These are phyloP conservation scores for Aspergillus alliaceus DNA, from an alignment of 2,329 filamentous ascomycete species.

Conservation along the genomic window DNA sequence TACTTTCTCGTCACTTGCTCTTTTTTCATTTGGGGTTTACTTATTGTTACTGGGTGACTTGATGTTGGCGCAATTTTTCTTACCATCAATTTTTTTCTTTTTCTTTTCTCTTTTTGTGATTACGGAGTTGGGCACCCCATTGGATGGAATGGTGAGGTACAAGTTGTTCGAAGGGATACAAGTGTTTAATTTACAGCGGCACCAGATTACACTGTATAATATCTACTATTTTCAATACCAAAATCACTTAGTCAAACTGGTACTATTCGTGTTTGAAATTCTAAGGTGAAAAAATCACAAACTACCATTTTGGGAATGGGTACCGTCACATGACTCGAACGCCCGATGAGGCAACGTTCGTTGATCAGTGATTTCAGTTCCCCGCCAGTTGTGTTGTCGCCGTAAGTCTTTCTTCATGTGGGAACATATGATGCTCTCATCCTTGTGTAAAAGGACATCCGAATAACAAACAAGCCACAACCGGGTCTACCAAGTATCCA, in stretches of 20 bases:
- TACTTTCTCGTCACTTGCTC: not conserved
- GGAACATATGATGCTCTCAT: not conserved
- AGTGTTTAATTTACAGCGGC: not conserved
- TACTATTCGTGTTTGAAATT: not conserved
- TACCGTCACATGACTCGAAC: conserved; percentile 1
- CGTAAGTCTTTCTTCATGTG: not conserved
- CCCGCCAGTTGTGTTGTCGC: too few relatives aligned
- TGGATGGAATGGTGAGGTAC: not conserved
- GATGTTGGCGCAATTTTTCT: not conserved
- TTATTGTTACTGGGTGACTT: not conserved
- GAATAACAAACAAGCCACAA: not conserved
- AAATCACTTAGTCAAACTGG: not conserved
- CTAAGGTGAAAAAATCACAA: not conserved
- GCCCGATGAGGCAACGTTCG: conserved; percentile 1
- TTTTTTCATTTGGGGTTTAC: not conserved
- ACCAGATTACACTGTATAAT: not conserved
- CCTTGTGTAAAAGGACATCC: not conserved
- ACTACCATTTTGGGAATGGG: not conserved
- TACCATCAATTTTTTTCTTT: not conserved
- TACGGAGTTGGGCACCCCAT: not conserved
- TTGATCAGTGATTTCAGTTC: conserved; percentile 1
- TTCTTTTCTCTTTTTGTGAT: not conserved
- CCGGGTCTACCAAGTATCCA: not conserved
- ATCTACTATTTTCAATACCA: not conserved
- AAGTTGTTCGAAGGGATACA: not conserved